Evolutionary conservation across 176 grass and related monocot species (phyloP).

Genomic region (Lolium perenne): DNA sequence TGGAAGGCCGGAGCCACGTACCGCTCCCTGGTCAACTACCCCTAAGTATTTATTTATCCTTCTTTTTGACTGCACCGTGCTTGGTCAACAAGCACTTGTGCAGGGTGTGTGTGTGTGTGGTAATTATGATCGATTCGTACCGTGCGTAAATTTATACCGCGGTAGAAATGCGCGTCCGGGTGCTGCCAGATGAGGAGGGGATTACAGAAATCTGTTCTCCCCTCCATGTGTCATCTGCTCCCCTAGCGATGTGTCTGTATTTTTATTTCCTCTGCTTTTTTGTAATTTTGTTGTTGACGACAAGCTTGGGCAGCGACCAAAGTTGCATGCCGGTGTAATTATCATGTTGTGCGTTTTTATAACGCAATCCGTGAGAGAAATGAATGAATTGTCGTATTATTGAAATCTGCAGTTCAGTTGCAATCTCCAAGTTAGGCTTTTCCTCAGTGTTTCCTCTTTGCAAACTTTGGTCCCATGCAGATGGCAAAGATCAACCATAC

Average conservation of each 20-base stretch:
- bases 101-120: not conserved
- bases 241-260: constrained; percentile 42
- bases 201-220: not conserved
- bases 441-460: no score
- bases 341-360: constrained; percentile 38
- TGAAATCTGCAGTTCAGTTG: not conserved
- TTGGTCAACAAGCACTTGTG: not conserved
- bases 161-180: constrained; percentile 42
- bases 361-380: constrained; percentile 33
- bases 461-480: no score
- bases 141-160: constrained; percentile 22
- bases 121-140: not conserved
- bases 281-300: not conserved
- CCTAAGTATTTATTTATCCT: not conserved
- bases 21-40: constrained; percentile 74
- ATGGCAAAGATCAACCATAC: no score
- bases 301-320: constrained; percentile 1
- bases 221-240: constrained; percentile 48
- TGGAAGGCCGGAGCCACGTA: constrained; percentile 69
- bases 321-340: constrained; percentile 18
- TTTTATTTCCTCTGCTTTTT: constrained; percentile 1
- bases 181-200: constrained; percentile 54
- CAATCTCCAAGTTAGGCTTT: no score
- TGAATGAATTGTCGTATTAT: not conserved
- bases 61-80: not conserved